Percentiles rank a stretch among this genome's conserved stretches.
phyloP scores from a whole-genome alignment of 495 filamentous ascomycete species.

The Bombardia bombarda region DNA sequence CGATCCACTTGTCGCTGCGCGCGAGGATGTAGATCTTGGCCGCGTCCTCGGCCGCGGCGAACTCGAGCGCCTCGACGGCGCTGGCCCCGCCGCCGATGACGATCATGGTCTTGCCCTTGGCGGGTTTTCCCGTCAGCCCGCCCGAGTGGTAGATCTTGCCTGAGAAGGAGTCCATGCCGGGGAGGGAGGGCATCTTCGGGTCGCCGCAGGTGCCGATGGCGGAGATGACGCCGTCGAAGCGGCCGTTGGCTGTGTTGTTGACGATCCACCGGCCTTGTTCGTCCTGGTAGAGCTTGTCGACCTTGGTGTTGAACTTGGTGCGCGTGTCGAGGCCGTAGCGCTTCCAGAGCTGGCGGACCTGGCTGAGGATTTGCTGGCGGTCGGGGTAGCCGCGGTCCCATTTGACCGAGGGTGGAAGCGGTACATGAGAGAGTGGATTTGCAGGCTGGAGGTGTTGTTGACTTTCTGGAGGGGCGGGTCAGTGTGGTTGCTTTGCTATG shows the following conservation, averaged over 20 bases:
- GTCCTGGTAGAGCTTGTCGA: slow-evolving; percentile 61
- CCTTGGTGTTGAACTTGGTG: slow-evolving; percentile 62
- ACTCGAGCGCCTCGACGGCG: slow-evolving; percentile 79
- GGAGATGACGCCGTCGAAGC: slow-evolving; percentile 70
- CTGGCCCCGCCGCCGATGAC: slow-evolving; percentile 75
- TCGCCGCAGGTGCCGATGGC: slow-evolving; percentile 75
- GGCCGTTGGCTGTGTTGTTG: slow-evolving; percentile 59
- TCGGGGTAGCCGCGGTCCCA: slow-evolving; percentile 71
- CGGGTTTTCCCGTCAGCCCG: slow-evolving; percentile 56
- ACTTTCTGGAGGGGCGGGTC: slow-evolving; percentile 45
- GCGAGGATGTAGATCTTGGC: slow-evolving; percentile 64
- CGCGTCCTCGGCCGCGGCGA: slow-evolving; percentile 59
- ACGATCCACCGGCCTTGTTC: slow-evolving; percentile 70
- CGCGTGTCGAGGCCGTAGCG: slow-evolving; percentile 61
- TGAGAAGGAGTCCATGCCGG: slow-evolving; percentile 57
- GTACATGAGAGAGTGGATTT: slow-evolving; percentile 84
- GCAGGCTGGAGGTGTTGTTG: slow-evolving; percentile 73
- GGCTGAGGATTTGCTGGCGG: slow-evolving; percentile 60
- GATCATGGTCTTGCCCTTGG: slow-evolving; percentile 62
- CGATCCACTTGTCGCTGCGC: slow-evolving; percentile 82
- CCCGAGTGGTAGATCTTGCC: slow-evolving; percentile 67
- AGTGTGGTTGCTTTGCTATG: neutral
- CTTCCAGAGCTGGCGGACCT: slow-evolving; percentile 67
- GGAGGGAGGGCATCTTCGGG: slow-evolving; percentile 59
- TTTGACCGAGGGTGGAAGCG: slow-evolving; percentile 70